Percentiles rank a stretch among this genome's conserved stretches.
These are phyloP conservation scores for Neopestalotiopsis sp. DNA, from an alignment of 2,329 filamentous ascomycete genomes.

Conservation along the genomic window DNA sequence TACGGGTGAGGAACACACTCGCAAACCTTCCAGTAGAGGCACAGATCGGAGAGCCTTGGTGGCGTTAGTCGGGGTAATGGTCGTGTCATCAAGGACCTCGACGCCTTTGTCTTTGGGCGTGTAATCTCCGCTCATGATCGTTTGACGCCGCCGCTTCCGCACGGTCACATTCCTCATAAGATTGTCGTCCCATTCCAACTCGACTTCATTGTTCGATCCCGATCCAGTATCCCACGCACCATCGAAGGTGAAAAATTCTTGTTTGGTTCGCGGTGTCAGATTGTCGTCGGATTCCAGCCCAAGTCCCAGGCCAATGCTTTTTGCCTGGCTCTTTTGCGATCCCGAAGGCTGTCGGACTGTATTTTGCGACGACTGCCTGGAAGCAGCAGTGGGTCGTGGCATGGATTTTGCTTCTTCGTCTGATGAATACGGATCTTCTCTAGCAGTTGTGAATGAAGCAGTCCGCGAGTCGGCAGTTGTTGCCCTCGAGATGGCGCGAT, in stretches of 20 bases:
- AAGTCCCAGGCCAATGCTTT: constrained; percentile 48
- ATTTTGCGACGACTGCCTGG: constrained; percentile 49
- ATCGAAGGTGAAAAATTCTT: constrained; percentile 62
- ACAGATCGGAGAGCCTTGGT: constrained; percentile 54
- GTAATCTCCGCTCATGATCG: constrained; percentile 32
- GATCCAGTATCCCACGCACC: constrained; percentile 56
- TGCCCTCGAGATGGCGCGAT: constrained; percentile 57
- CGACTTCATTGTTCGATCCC: constrained; percentile 48
- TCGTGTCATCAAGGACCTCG: constrained; percentile 54
- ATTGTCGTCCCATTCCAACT: constrained; percentile 62
- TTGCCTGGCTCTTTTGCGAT: constrained; percentile 37
- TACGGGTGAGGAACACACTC: constrained; percentile 43
- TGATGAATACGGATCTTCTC: constrained; percentile 67
- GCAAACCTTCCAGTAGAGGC: constrained; percentile 49
- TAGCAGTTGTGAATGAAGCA: constrained; percentile 76
- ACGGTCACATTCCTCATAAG: constrained; percentile 59
- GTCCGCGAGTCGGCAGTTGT: constrained; percentile 65
- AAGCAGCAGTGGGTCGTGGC: constrained; percentile 44
- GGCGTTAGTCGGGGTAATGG: constrained; percentile 57
- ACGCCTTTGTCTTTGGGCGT: constrained; percentile 25
- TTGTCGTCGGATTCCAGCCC: constrained; percentile 46
- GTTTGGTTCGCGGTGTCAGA: constrained; percentile 48
- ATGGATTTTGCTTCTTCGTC: constrained; percentile 58
- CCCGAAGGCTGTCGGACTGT: constrained; percentile 47
- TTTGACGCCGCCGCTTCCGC: constrained; percentile 48